A percentile compares a stretch with the other conserved stretches of the same genome.
These are phyloP conservation scores for Tolypocladium guangdongense DNA, from an alignment of 2,329 filamentous ascomycete species.

Conservation along the genomic window DNA sequence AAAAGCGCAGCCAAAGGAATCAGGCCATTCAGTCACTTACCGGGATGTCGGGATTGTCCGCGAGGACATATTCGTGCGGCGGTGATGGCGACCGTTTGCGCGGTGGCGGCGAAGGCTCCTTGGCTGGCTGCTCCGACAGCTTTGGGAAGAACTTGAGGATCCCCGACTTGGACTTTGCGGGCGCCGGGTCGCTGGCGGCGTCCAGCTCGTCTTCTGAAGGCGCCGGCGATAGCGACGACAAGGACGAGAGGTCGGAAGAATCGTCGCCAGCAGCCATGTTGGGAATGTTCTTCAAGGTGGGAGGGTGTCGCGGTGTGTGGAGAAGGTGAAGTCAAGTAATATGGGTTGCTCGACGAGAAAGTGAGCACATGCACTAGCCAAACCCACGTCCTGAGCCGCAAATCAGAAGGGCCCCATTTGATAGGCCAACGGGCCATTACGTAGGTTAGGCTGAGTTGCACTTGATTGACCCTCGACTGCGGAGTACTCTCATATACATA, in stretches of 20 bases:
- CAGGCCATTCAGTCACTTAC: conserved; percentile 46
- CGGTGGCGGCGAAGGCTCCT: conserved; percentile 52
- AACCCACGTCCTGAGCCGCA: conserved; percentile 18
- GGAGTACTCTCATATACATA: background rate
- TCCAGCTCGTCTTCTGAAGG: conserved; percentile 40
- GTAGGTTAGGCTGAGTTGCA: background rate
- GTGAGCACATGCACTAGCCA: conserved; percentile 19
- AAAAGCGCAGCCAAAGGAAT: background rate
- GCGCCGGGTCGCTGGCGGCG: conserved; percentile 22
- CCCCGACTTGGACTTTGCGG: conserved; percentile 41
- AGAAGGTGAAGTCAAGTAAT: conserved; percentile 18
- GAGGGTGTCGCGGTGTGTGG: conserved; percentile 15
- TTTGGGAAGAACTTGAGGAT: conserved; percentile 61
- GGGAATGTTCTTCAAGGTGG: conserved; percentile 8
- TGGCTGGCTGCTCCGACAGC: conserved; percentile 37
- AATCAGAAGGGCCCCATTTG: conserved; percentile 17
- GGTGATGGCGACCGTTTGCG: conserved; percentile 79
- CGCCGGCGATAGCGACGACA: conserved; percentile 36
- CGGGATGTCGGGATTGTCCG: conserved; percentile 85
- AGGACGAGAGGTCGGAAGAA: conserved; percentile 52
- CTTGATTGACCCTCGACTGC: background rate
- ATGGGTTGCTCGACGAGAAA: conserved; percentile 20
- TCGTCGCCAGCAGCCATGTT: conserved; percentile 50
- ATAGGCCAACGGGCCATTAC: conserved; percentile 15
- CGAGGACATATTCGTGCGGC: conserved; percentile 78